Evolutionary conservation across 2,329 filamentous ascomycete species (phyloP).

Genomic region (Aureobasidium namibiae): DNA sequence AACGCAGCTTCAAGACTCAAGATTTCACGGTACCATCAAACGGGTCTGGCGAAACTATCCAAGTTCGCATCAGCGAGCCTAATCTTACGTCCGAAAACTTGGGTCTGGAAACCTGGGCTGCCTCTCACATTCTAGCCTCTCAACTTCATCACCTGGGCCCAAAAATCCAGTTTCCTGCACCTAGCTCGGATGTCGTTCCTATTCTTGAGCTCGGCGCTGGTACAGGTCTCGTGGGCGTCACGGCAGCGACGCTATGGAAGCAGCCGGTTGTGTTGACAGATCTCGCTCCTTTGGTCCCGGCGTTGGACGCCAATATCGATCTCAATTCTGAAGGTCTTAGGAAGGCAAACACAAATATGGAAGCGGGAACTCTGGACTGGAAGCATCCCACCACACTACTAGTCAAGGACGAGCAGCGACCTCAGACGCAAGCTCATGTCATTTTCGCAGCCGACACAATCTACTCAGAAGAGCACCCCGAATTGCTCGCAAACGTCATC

Average conservation of each 20-base stretch:
- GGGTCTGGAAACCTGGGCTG: constrained; percentile 32
- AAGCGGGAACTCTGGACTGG: constrained; percentile 32
- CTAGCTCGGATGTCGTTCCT: constrained; percentile 14
- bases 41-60: neutral
- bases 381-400: constrained; percentile 21
- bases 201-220: constrained; percentile 33
- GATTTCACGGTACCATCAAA: constrained; percentile 4
- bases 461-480: constrained; percentile 35
- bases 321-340: constrained; percentile 22
- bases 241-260: constrained; percentile 26
- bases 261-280: constrained; percentile 27
- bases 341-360: constrained; percentile 12
- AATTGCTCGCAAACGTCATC: constrained; percentile 29
- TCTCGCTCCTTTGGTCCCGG: constrained; percentile 26
- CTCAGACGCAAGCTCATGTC: constrained; percentile 16
- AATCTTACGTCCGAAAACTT: constrained; percentile 27
- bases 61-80: constrained; percentile 15
- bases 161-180: constrained; percentile 13
- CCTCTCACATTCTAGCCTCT: constrained; percentile 29
- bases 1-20: neutral
- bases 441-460: constrained; percentile 36
- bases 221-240: constrained; percentile 31
- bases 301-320: constrained; percentile 26
- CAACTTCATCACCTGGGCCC: constrained; percentile 26
- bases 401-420: neutral